Percentiles rank a stretch among this genome's conserved stretches.
phyloP scores from a whole-genome alignment of 2,329 filamentous ascomycete genomes.

The Cryphonectria naterciae region DNA sequence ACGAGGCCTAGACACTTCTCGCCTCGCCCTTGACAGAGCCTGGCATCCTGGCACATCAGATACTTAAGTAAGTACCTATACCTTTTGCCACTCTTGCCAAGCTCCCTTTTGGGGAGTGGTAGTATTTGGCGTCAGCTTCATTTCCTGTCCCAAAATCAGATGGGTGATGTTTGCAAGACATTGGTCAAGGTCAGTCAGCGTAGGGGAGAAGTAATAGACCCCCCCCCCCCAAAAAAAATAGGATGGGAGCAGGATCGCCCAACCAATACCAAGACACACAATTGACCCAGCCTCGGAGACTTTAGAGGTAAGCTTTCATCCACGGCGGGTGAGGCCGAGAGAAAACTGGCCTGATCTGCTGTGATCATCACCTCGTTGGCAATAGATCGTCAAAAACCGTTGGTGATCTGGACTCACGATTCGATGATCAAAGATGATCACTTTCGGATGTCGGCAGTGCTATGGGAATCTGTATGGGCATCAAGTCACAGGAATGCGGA shows the following conservation, averaged over 20 bases:
- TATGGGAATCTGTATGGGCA: neutral
- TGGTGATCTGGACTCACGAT: neutral
- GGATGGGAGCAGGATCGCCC: neutral
- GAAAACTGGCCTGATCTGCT: neutral
- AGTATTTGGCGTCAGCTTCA: slow-evolving; percentile 8
- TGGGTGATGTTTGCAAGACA: neutral
- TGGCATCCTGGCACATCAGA: neutral
- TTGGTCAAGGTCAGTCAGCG: neutral
- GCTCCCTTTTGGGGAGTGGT: slow-evolving; percentile 10
- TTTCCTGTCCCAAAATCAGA: neutral
- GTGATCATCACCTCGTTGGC: neutral
- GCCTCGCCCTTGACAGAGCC: slow-evolving; percentile 11
- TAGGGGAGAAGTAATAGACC: neutral
- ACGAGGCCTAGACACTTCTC: slow-evolving; percentile 9
- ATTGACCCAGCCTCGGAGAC: neutral
- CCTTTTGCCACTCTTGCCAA: slow-evolving; percentile 16
- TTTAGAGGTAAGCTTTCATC: neutral
- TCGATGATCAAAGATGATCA: neutral
- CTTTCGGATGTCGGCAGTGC: neutral
- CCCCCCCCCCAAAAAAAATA: no score
- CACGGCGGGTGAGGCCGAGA: neutral
- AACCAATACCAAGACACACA: neutral
- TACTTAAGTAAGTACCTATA: no score
- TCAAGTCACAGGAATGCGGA: neutral
- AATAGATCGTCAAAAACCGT: neutral